phyloP scores from a whole-genome alignment of 129 eudicot species.

The Arctium lappa region DNA sequence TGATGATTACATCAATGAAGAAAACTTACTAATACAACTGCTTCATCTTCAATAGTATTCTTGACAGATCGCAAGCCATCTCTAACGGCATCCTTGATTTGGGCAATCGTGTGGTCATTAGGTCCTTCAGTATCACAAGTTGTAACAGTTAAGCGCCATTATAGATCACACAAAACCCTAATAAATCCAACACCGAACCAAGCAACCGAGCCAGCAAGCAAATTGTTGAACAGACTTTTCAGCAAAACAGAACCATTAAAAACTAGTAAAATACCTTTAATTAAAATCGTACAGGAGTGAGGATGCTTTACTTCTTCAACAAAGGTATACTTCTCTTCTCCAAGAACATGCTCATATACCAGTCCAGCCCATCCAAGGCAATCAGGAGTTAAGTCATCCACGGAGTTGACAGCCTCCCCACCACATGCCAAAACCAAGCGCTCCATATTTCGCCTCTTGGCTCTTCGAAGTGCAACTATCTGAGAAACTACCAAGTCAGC shows the following conservation, averaged over 20 bases:
- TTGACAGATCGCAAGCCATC: conserved; percentile 91
- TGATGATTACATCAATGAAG: not conserved
- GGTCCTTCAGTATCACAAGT: conserved; percentile 54
- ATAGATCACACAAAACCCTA: not conserved
- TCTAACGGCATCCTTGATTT: conserved; percentile 95
- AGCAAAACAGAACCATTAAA: not conserved
- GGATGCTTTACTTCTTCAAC: conserved; percentile 90
- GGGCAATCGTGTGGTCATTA: conserved; percentile 95
- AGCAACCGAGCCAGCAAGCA: not conserved
- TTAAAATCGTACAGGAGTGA: conserved; percentile 77
- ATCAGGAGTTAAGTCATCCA: conserved; percentile 80
- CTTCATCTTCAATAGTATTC: conserved; percentile 85
- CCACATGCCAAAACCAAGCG: conserved; percentile 91
- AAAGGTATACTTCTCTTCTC: conserved; percentile 91
- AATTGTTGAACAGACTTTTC: not conserved
- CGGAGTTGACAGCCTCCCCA: conserved; percentile 93
- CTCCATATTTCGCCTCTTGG: conserved; percentile 95
- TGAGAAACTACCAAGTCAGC: conserved; percentile 21
- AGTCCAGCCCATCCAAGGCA: conserved; percentile 98
- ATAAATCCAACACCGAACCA: not conserved
- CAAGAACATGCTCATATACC: conserved; percentile 95
- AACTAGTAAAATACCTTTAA: conserved; percentile 52
- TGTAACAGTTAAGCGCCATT: not conserved
- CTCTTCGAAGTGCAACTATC: conserved; percentile 94
- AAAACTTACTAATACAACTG: conserved; percentile 72